phyloP scores from a whole-genome alignment of 805 yeast species.

The Yarrowia sp. region DNA sequence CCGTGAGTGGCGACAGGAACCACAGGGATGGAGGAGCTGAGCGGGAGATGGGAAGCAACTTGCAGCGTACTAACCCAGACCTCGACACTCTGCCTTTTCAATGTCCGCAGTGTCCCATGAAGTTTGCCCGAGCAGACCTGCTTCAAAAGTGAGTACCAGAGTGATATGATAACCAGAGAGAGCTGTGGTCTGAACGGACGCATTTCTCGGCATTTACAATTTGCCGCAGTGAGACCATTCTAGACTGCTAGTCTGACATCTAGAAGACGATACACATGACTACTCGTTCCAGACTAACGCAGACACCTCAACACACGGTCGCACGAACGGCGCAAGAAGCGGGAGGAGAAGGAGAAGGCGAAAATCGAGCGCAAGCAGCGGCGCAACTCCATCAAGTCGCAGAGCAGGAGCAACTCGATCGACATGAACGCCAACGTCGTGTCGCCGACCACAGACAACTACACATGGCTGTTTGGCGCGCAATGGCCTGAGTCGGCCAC shows the following conservation, averaged over 20 bases:
- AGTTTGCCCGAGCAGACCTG: constrained; percentile 26
- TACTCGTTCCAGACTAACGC: background rate
- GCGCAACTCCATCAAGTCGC: constrained; percentile 22
- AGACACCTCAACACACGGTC: constrained; percentile 17
- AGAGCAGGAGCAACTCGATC: constrained; percentile 9
- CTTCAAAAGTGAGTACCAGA: constrained; percentile 17
- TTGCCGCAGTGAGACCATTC: no score
- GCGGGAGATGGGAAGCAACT: no score
- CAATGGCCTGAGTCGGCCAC: constrained; percentile 21
- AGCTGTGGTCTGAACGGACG: no score
- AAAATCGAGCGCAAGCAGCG: constrained; percentile 7
- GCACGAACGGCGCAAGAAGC: constrained; percentile 18
- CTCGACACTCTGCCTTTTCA: constrained; percentile 30
- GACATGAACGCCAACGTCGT: background rate
- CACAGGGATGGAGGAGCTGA: no score
- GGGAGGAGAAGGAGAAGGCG: constrained; percentile 15
- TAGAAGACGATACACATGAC: no score
- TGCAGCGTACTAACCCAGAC: constrained; percentile 29
- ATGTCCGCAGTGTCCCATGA: constrained; percentile 30
- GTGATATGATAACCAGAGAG: no score
- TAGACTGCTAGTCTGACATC: no score
- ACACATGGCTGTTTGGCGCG: constrained; percentile 22
- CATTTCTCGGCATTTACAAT: no score
- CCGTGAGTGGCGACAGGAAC: constrained; percentile 4
- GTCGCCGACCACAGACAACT: constrained; percentile 20